Base-by-base conservation (phyloP, 306 rosid species). In the Fragaria vesca region DNA sequence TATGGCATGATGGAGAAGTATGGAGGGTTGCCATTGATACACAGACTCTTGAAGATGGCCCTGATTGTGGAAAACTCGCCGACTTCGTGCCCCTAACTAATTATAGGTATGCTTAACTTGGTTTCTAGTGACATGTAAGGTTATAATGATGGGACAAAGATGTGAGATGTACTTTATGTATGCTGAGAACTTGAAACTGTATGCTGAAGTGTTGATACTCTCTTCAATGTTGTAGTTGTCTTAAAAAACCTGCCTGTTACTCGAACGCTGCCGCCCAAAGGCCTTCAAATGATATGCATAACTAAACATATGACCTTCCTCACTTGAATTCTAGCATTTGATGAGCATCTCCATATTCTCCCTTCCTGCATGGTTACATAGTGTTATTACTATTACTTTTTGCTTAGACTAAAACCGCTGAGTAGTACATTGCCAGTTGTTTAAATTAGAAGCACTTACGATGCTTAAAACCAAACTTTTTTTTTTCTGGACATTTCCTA, bases 11-110 rank as follows among this genome's bases (percentile, higher is more conserved):
- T 81, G 99, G 97, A 83, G 97, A 93, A 84, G 87, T 88, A 67
- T 95, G 99, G 99, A 89, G 97, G 85, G 97, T 81, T 83, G 97
- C 99, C 83, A 82, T 95, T 79, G 99, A 95, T 82, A 93, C 97
- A 52, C 96, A 86, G 61, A 86, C 87, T 81, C 97, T 95, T 48
- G 97, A 91, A 86, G 97, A 95, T 71, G 88, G 90, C 77, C 85
- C 90, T 12, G 85, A 87, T 38, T 66, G 76, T 79, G 99, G 99
- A 81, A 91, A 87, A 81, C 97, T 95, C 72, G 96, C 96, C 58
- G 78, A 88, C 78, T 93, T 86, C 83, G 83, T 84, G 62, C 97
- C 99, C 74, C 82, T 95, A 79, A 93, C 97, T 74, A 93, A 91
- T 81, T 95, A 88, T 82, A 89, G 97, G 99, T 95, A 88, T 58